phyloP scores from a whole-genome alignment of 805 yeast species.

The Starmerella vaccinii region DNA sequence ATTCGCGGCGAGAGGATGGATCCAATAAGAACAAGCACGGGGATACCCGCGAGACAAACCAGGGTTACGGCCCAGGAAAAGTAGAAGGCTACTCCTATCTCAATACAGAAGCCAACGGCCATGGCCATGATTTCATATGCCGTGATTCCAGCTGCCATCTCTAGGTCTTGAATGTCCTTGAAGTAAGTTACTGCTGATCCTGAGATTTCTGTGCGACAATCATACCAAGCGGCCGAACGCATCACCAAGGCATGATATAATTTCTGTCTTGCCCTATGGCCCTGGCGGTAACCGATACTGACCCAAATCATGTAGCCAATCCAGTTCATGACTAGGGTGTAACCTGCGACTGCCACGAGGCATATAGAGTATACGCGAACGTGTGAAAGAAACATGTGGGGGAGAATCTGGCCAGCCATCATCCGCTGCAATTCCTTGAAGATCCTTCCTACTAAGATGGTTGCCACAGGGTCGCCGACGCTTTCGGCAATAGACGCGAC shows the following conservation, averaged over 20 bases:
- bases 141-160: slow-evolving; percentile 34
- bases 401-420: slow-evolving; percentile 29
- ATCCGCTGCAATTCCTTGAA: slow-evolving; percentile 39
- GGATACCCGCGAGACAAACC: slow-evolving; percentile 63
- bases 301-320: slow-evolving; percentile 52
- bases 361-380: slow-evolving; percentile 29
- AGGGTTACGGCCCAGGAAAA: slow-evolving; percentile 81
- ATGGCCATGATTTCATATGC: slow-evolving; percentile 71
- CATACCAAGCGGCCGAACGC: slow-evolving; percentile 53
- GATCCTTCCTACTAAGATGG: slow-evolving; percentile 56
- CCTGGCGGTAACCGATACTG: slow-evolving; percentile 62
- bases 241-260: slow-evolving; percentile 40
- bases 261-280: slow-evolving; percentile 41
- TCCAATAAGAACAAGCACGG: slow-evolving; percentile 48
- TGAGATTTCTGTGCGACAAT: slow-evolving; percentile 41
- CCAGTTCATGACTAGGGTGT: slow-evolving; percentile 43
- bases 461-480: slow-evolving; percentile 24
- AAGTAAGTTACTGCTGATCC: slow-evolving; percentile 60
- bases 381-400: slow-evolving; percentile 32
- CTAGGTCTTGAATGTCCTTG: slow-evolving; percentile 26
- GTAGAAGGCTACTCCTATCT: slow-evolving; percentile 48
- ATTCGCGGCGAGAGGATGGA: slow-evolving; percentile 43
- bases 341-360: slow-evolving; percentile 37
- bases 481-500: slow-evolving; percentile 15
- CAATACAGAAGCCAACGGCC: slow-evolving; percentile 47